A percentile compares a stretch with the other conserved stretches of the same genome.
Conservation (phyloP, 2,329 filamentous ascomycete genomes). For the Herpomyces periplanetae region DNA sequence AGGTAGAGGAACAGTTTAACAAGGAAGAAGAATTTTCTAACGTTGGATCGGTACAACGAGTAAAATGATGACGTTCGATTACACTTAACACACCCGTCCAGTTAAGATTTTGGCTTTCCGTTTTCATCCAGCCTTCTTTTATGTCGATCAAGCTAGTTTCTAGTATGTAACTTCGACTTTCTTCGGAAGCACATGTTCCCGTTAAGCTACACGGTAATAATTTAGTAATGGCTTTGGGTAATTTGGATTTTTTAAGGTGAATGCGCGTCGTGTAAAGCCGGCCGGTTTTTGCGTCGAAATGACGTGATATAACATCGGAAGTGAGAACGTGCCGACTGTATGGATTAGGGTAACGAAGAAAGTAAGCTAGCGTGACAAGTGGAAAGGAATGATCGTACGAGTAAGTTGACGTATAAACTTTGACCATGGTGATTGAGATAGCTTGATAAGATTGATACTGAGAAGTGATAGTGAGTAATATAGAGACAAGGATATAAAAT, state of each 20-base stretch:
- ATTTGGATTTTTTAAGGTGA: conserved; percentile 40
- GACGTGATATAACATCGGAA: conserved; percentile 37
- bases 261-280: conserved; percentile 37
- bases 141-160: conserved; percentile 43
- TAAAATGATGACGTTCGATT: conserved; percentile 37
- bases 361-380: conserved; percentile 55
- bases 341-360: conserved; percentile 55
- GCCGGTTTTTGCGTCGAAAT: conserved; percentile 29
- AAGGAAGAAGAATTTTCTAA: too few relatives aligned
- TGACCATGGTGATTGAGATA: conserved; percentile 13
- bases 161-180: conserved; percentile 38
- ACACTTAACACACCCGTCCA: conserved; percentile 44
- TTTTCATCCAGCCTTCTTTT: conserved; percentile 41
- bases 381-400: conserved; percentile 44
- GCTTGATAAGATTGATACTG: too few relatives aligned
- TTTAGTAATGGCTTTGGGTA: conserved; percentile 33
- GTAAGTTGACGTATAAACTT: conserved; percentile 17
- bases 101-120: conserved; percentile 40
- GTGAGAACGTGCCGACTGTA: conserved; percentile 46
- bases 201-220: conserved; percentile 27
- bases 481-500: too few relatives aligned
- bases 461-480: too few relatives aligned
- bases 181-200: conserved; percentile 15
- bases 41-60: too few relatives aligned
- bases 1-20: too few relatives aligned